phyloP scores from a whole-genome alignment of 768 basidiomycete genomes.

The Agrocybe praecox region DNA sequence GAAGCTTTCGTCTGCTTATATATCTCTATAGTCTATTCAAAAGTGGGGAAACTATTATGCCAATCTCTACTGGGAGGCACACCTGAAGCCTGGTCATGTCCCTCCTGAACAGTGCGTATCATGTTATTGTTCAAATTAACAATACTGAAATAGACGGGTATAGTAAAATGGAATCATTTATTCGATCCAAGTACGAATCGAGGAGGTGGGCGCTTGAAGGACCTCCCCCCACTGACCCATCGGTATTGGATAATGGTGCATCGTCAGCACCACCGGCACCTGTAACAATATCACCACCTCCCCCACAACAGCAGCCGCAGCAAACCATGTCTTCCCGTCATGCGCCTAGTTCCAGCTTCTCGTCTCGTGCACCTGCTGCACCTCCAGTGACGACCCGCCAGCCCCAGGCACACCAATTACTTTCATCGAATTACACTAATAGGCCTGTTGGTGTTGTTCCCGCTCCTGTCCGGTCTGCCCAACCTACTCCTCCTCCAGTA shows the following conservation, averaged over 20 bases:
- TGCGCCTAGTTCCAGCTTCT: constrained; percentile 26
- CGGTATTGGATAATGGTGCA: constrained; percentile 60
- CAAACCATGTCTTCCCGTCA: constrained; percentile 30
- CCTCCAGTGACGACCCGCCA: constrained; percentile 40
- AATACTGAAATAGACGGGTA: not conserved
- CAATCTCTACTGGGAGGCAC: constrained; percentile 97
- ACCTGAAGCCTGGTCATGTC: constrained; percentile 86
- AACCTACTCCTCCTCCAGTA: constrained; percentile 19
- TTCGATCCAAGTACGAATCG: constrained; percentile 95
- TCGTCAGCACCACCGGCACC: constrained; percentile 27
- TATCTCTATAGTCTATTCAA: constrained; percentile 66
- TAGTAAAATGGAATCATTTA: constrained; percentile 98
- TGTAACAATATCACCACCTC: constrained; percentile 22
- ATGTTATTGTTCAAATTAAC: not conserved
- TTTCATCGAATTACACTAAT: constrained; percentile 43
- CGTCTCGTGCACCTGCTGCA: constrained; percentile 29
- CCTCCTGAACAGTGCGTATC: constrained; percentile 90
- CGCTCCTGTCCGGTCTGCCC: constrained; percentile 27
- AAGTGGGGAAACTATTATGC: constrained; percentile 95
- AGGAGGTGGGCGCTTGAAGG: constrained; percentile 94
- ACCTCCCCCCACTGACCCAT: constrained; percentile 80
- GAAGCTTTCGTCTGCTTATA: not conserved
- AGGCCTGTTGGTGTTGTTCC: constrained; percentile 25
- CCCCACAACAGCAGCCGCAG: constrained; percentile 20
- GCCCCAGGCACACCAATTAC: constrained; percentile 57